These are phyloP conservation scores for Phlegmacium glaucopus DNA, from an alignment of 768 basidiomycete species.

Conservation along the genomic window DNA sequence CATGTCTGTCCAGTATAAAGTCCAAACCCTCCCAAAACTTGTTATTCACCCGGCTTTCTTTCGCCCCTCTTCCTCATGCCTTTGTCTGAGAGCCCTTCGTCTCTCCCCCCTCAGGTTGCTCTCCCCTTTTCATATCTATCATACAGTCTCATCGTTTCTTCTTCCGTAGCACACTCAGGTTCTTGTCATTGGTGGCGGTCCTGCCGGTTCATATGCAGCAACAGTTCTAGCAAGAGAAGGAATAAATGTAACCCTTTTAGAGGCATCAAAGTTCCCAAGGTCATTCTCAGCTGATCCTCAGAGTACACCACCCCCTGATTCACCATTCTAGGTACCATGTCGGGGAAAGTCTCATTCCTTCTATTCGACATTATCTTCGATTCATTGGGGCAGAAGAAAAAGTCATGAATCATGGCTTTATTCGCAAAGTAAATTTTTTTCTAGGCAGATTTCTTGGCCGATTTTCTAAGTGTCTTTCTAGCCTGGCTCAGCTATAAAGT, in stretches of 20 bases:
- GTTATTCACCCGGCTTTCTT: conserved; percentile 13
- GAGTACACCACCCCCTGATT: background rate
- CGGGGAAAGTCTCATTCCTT: conserved; percentile 61
- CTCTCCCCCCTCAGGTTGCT: conserved; percentile 28
- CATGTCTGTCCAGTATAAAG: conserved; percentile 18
- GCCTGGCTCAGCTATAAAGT: conserved; percentile 63
- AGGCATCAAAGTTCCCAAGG: conserved; percentile 55
- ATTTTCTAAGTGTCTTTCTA: conserved; percentile 16
- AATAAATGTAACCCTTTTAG: conserved; percentile 48
- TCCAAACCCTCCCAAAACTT: conserved; percentile 11
- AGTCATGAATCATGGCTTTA: conserved; percentile 46
- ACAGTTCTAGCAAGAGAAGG: conserved; percentile 55
- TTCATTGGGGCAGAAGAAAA: conserved; percentile 58
- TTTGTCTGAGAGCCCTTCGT: conserved; percentile 16
- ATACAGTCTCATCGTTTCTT: conserved; percentile 2
- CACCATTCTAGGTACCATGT: conserved; percentile 44
- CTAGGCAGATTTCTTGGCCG: background rate
- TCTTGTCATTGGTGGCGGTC: conserved; percentile 50
- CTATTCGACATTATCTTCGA: conserved; percentile 53
- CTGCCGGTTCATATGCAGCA: conserved; percentile 56
- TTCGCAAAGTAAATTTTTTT: conserved; percentile 37
- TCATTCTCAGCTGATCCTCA: conserved; percentile 11
- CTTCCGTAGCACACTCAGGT: conserved; percentile 37
- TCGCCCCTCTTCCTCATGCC: conserved; percentile 22
- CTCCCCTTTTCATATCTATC: background rate